Evolutionary conservation across 495 filamentous ascomycete genomes (phyloP).

Genomic region (Endocarpon pusillum): DNA sequence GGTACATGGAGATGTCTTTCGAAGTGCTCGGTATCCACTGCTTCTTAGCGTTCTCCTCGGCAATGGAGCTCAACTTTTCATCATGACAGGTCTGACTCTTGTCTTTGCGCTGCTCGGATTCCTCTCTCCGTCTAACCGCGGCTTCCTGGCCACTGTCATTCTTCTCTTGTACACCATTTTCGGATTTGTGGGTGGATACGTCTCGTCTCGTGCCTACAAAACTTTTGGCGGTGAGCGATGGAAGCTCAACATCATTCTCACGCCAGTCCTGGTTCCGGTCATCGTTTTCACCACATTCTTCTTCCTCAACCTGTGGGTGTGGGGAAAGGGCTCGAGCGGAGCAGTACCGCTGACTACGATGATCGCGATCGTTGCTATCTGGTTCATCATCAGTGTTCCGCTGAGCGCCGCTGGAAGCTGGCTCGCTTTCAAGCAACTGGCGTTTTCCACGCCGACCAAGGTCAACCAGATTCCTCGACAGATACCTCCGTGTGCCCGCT

Average conservation of each 20-base stretch:
- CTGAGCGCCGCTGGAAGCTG: slow-evolving; percentile 81
- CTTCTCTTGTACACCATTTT: slow-evolving; percentile 84
- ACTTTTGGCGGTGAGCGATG: slow-evolving; percentile 77
- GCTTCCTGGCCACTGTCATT: slow-evolving; percentile 79
- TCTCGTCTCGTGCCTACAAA: slow-evolving; percentile 81
- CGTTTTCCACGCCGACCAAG: slow-evolving; percentile 63
- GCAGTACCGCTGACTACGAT: slow-evolving; percentile 95
- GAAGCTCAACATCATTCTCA: slow-evolving; percentile 84
- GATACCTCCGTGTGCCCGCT: slow-evolving; percentile 67
- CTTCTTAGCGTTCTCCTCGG: slow-evolving; percentile 77
- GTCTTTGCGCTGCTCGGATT: slow-evolving; percentile 86
- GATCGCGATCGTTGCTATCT: slow-evolving; percentile 81
- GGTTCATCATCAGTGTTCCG: slow-evolving; percentile 91
- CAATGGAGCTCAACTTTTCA: slow-evolving; percentile 89
- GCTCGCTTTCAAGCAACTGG: slow-evolving; percentile 63
- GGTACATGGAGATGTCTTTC: slow-evolving; percentile 94
- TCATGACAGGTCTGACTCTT: slow-evolving; percentile 92
- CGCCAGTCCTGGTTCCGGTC: slow-evolving; percentile 68
- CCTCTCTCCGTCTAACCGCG: slow-evolving; percentile 85
- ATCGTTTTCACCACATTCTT: slow-evolving; percentile 84
- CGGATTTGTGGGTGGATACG: slow-evolving; percentile 83
- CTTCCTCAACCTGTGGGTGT: slow-evolving; percentile 87
- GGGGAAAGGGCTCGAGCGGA: slow-evolving; percentile 76
- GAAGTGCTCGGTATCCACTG: slow-evolving; percentile 65
- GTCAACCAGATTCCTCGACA: slow-evolving; percentile 97